A percentile compares a stretch with the other conserved stretches of the same genome.
Evolutionary conservation across 495 filamentous ascomycete genomes (phyloP).

Genomic region (Penicillium taxi): DNA sequence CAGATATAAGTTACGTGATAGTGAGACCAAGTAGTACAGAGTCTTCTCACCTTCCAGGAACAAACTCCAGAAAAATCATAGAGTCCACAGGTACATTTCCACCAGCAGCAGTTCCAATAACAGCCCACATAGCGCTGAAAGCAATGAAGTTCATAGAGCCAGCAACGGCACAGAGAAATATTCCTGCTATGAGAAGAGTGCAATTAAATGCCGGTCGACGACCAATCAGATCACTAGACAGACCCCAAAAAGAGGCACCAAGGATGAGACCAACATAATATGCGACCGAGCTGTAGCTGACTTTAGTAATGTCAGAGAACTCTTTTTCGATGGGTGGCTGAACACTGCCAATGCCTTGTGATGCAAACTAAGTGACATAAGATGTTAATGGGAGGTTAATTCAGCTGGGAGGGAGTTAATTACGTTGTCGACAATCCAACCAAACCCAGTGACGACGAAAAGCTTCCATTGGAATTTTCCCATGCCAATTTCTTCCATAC

Average conservation of each 20-base stretch:
- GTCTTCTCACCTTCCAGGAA: constrained; percentile 17
- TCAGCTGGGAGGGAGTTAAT: neutral
- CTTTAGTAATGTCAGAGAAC: constrained; percentile 18
- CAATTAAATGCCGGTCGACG: constrained; percentile 26
- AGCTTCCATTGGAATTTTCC: constrained; percentile 32
- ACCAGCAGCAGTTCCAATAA: constrained; percentile 27
- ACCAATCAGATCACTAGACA: constrained; percentile 26
- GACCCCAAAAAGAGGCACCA: constrained; percentile 29
- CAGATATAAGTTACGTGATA: neutral
- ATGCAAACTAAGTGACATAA: constrained; percentile 18
- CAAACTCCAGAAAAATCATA: constrained; percentile 28
- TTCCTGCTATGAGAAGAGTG: constrained; percentile 21
- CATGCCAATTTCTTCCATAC: constrained; percentile 30
- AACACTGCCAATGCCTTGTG: constrained; percentile 24
- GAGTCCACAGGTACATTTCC: constrained; percentile 29
- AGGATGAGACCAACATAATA: constrained; percentile 31
- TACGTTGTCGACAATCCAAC: constrained; percentile 31
- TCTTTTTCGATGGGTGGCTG: constrained; percentile 26
- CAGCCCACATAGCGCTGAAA: constrained; percentile 29
- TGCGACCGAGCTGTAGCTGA: constrained; percentile 31
- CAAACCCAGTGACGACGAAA: constrained; percentile 27
- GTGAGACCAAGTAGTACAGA: no score
- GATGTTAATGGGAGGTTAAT: neutral
- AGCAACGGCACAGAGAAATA: constrained; percentile 23
- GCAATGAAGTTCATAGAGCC: constrained; percentile 25